phyloP scores from a whole-genome alignment of 805 yeast genomes.

The Starmerella apis region DNA sequence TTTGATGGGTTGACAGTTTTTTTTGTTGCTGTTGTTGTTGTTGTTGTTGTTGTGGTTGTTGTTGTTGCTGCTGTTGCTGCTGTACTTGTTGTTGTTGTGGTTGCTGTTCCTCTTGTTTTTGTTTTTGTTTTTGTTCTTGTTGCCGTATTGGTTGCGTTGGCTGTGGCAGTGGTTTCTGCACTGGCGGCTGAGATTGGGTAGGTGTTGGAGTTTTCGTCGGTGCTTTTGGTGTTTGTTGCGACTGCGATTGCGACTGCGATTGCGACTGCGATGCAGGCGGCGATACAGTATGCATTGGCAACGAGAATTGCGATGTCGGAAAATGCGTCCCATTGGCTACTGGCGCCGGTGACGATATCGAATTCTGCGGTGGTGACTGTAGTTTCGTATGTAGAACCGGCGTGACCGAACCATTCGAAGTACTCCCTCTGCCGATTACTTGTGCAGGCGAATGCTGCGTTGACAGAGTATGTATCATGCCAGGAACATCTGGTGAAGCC shows the following conservation, averaged over 20 bases:
- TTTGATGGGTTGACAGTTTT: slow-evolving; percentile 2
- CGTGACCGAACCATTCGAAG: not conserved
- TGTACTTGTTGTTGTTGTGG: slow-evolving; percentile 10
- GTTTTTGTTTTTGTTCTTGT: slow-evolving; percentile 2
- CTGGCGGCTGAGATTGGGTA: not conserved
- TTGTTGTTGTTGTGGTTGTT: slow-evolving; percentile 17
- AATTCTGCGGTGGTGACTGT: slow-evolving; percentile 1
- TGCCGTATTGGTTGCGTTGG: slow-evolving; percentile 1
- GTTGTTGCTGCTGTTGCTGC: slow-evolving; percentile 12
- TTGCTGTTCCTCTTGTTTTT: not conserved
- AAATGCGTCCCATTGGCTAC: not conserved
- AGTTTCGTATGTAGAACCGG: not conserved
- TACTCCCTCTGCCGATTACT: not conserved
- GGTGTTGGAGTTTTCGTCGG: not conserved
- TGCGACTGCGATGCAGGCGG: not conserved
- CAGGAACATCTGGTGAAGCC: slow-evolving; percentile 6
- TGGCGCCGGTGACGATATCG: not conserved
- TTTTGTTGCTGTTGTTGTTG: slow-evolving; percentile 10
- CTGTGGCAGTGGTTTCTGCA: slow-evolving; percentile 11
- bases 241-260: not conserved
- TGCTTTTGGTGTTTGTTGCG: slow-evolving; percentile 8
- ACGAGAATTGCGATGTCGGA: not conserved
- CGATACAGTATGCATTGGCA: not conserved
- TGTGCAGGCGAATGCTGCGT: not conserved
- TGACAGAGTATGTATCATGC: not conserved